These are phyloP conservation scores for Beta macrorhiza DNA, from an alignment of 179 eudicot species.

Conservation along the genomic window DNA sequence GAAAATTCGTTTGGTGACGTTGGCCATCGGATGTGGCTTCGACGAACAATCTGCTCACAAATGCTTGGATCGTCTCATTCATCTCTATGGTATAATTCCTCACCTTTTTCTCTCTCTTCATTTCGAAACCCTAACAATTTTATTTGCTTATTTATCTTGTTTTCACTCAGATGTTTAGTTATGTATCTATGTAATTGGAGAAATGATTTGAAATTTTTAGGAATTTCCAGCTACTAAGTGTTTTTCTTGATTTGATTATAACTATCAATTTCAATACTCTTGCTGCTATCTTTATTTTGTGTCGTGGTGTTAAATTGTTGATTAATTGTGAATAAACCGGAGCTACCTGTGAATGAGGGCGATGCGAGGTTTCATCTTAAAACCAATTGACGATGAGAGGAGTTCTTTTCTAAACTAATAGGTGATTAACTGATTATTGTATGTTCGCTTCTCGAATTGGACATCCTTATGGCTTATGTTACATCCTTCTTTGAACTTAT, in stretches of 20 bases:
- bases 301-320: no score
- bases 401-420: neutral
- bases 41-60: conserved; percentile 60
- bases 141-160: neutral
- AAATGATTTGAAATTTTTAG: neutral
- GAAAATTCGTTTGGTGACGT: conserved; percentile 55
- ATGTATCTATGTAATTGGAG: neutral
- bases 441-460: no score
- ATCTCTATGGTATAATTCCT: conserved; percentile 59
- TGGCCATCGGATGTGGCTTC: conserved; percentile 83
- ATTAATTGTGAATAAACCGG: no score
- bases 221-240: neutral
- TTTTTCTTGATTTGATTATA: no score
- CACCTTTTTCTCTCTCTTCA: neutral
- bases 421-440: neutral
- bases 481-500: neutral
- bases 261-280: no score
- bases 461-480: neutral
- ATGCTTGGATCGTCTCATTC: conserved; percentile 67
- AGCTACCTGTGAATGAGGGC: no score
- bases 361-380: neutral
- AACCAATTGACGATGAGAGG: neutral
- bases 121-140: conserved; percentile 18
- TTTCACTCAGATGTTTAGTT: neutral
- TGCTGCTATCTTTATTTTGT: no score